These are phyloP conservation scores for Trypanosoma lewisi DNA, from an alignment of 208 protist genomes.

Conservation along the genomic window DNA sequence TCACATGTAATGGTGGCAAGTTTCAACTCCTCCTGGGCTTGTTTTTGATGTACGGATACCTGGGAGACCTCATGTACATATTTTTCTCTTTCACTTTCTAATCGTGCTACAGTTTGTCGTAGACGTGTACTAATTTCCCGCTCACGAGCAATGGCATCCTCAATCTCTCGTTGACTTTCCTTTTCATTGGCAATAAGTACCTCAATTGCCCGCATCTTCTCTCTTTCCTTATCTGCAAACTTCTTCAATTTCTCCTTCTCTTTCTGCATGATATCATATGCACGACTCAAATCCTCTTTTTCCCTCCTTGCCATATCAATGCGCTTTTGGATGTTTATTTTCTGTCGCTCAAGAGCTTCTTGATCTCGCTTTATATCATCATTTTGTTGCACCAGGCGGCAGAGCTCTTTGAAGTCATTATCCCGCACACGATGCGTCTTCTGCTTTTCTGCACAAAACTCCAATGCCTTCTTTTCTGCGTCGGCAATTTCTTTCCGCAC, in stretches of 20 bases:
- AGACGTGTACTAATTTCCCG: conserved; percentile 57
- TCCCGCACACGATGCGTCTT: conserved; percentile 71
- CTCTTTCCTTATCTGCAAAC: conserved; percentile 53
- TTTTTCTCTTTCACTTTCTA: conserved; percentile 93
- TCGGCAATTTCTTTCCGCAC: conserved; percentile 64
- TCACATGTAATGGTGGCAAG: conserved; percentile 80
- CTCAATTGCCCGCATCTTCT: conserved; percentile 64
- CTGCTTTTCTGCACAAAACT: conserved; percentile 50
- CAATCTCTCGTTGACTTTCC: conserved; percentile 69
- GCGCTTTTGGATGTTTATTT: conserved; percentile 61
- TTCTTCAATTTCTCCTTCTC: conserved; percentile 78
- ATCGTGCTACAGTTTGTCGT: conserved; percentile 49
- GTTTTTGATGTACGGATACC: conserved; percentile 71
- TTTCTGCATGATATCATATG: conserved; percentile 50
- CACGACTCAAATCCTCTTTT: conserved; percentile 59
- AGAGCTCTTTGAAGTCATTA: conserved; percentile 72
- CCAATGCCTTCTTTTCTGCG: conserved; percentile 71
- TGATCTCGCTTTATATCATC: conserved; percentile 79
- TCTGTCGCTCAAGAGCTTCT: conserved; percentile 73
- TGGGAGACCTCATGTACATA: conserved; percentile 87
- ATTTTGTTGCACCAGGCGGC: conserved; percentile 80
- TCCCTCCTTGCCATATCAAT: conserved; percentile 57
- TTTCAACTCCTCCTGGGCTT: conserved; percentile 93
- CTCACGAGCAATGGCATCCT: conserved; percentile 89
- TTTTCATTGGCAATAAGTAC: conserved; percentile 82